Conservation (phyloP, 208 protist species). For the Dictyostelium gargantuum region DNA sequence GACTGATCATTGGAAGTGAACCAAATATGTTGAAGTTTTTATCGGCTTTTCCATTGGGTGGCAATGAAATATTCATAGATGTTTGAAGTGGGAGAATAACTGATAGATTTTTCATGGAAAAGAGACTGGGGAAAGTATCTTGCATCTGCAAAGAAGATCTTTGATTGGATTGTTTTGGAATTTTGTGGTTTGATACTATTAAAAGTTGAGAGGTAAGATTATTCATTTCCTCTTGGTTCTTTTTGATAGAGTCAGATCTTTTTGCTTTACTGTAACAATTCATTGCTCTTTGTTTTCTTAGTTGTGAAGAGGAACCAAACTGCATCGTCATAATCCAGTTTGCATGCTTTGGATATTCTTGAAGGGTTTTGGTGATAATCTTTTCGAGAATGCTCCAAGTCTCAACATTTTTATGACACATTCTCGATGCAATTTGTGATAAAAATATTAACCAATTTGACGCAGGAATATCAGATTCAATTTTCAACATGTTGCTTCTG, state of each 20-base stretch:
- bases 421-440: constrained; percentile 85
- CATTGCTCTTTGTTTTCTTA: not conserved
- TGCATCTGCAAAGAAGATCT: not conserved
- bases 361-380: constrained; percentile 75
- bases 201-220: not conserved
- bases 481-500: not conserved
- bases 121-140: not conserved
- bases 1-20: constrained; percentile 50
- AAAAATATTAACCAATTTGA: constrained; percentile 81
- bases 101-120: not conserved
- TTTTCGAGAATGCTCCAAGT: constrained; percentile 70
- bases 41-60: not conserved
- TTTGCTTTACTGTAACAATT: not conserved
- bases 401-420: constrained; percentile 77
- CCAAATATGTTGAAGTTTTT: not conserved
- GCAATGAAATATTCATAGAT: constrained; percentile 22
- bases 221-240: not conserved
- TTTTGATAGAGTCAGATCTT: not conserved
- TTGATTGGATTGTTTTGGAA: not conserved
- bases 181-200: not conserved
- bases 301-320: not conserved
- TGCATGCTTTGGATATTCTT: constrained; percentile 79
- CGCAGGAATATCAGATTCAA: not conserved
- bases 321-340: constrained; percentile 71
- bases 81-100: constrained; percentile 73